Evolutionary conservation across 352 stramenopile genomes (phyloP), one percentile per base, ranked within the genome.

Genomic region (Pythium scleroteichum): DNA sequence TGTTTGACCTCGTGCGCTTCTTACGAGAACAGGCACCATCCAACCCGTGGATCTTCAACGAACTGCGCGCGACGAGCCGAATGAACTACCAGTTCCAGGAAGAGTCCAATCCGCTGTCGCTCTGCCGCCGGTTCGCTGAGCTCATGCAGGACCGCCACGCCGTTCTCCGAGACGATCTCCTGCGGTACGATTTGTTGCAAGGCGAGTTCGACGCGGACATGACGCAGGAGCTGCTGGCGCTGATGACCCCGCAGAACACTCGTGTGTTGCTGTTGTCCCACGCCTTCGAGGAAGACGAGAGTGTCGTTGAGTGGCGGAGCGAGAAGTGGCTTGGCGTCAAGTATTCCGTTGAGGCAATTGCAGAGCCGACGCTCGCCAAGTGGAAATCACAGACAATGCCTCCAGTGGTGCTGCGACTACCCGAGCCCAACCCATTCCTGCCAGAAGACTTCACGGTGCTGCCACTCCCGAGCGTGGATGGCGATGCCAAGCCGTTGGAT

Each of bases 321-420:
- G 86, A 93, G 65, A 62, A 54, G 5, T 93, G 84, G 82, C 76
- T 92, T 49, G 78, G 73, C 9, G 73, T 78, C 32, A 73, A 79
- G 53, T 92, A 93, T 62, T 64, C 56, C 3, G 20, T 68, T 2
- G 53, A 60, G 38, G 12, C 59, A 33, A 88, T 95, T 42, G 24
- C 68, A 8, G n/a, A 53, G 0, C 22, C 29, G 23, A 50, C 67
- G 6, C 50, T 85, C 2, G 23, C 38, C 9, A 17, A 47, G 23
- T 90, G 78, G 80, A 24, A 13, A 10, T 9, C 16, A 19, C 10
- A 5, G 5, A 10, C 10, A 35, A 35, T 10, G 29, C 29, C 29
- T 5, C 10, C 29, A 35, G 29, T 35, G 76, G 12, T 53, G 38
- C 17, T 71, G 20, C 23, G 55, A 24, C 42, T 64, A 2, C 66